Evolutionary conservation across 805 yeast genomes (phyloP).

Genomic region (Kazachstania martiniae): DNA sequence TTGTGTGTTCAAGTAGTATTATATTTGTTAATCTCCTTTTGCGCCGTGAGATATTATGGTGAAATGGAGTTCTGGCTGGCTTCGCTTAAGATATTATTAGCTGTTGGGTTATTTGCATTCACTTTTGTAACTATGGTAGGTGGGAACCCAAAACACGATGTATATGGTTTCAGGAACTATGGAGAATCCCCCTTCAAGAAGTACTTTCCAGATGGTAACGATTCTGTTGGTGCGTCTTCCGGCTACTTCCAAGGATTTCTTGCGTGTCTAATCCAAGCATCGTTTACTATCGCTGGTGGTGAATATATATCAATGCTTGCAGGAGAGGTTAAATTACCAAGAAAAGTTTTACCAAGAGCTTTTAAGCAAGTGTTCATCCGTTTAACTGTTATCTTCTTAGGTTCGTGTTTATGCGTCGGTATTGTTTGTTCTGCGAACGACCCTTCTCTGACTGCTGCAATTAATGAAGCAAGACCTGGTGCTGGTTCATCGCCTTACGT

Average conservation of each 20-base stretch:
- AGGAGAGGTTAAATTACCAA: conserved; percentile 66
- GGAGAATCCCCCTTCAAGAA: conserved; percentile 44
- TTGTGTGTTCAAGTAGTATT: conserved; percentile 53
- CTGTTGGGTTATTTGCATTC: conserved; percentile 64
- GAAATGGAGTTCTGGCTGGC: conserved; percentile 77
- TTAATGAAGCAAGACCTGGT: conserved; percentile 54
- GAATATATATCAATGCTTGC: conserved; percentile 81
- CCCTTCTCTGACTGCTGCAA: conserved; percentile 45
- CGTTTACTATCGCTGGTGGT: conserved; percentile 78
- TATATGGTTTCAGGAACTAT: conserved; percentile 51
- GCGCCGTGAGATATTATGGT: conserved; percentile 69
- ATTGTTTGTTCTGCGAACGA: conserved; percentile 65
- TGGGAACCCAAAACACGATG: conserved; percentile 67
- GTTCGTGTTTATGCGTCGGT: conserved; percentile 73
- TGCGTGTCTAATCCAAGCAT: conserved; percentile 57
- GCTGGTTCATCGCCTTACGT: conserved; percentile 78
- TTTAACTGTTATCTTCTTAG: conserved; percentile 53
- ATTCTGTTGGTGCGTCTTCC: conserved; percentile 9
- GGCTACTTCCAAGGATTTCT: conserved; percentile 69
- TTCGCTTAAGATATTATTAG: conserved; percentile 60
- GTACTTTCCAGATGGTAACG: conserved; percentile 39
- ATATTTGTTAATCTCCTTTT: conserved; percentile 53
- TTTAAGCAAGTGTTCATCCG: conserved; percentile 66
- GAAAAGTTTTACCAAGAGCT: conserved; percentile 65
- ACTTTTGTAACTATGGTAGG: conserved; percentile 80